Conservation (phyloP, 2,329 filamentous ascomycete genomes). For the Colletotrichum cuscutae region DNA sequence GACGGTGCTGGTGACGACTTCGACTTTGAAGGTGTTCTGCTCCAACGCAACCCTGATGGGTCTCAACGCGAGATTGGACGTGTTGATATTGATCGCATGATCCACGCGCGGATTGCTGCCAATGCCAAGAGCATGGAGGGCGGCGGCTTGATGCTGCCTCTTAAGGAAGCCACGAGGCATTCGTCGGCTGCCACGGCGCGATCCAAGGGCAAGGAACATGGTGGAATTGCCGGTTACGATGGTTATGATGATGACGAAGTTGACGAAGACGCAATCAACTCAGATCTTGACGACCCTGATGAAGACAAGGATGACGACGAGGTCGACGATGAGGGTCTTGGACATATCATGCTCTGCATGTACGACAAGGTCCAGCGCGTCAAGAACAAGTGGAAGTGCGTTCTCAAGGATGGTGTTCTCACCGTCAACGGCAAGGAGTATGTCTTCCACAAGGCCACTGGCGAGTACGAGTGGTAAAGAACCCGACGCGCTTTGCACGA, state of each 20-base stretch:
- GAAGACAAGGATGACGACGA: constrained; percentile 86
- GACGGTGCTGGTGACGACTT: constrained; percentile 76
- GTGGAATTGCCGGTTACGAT: constrained; percentile 65
- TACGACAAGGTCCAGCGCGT: constrained; percentile 99
- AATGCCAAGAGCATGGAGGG: constrained; percentile 78
- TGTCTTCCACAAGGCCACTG: constrained; percentile 96
- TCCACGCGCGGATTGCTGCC: constrained; percentile 75
- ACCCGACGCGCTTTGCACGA: too few relatives aligned
- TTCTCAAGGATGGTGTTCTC: constrained; percentile 94
- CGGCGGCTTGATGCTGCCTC: constrained; percentile 79
- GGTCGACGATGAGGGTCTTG: constrained; percentile 84
- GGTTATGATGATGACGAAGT: constrained; percentile 72
- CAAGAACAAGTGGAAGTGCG: constrained; percentile 99
- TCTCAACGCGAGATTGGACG: constrained; percentile 66
- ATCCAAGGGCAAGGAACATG: constrained; percentile 39
- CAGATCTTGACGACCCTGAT: constrained; percentile 94
- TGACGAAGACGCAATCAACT: constrained; percentile 98
- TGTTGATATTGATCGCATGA: constrained; percentile 73
- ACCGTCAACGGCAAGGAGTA: constrained; percentile 96
- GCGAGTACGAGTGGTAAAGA: constrained; percentile 94
- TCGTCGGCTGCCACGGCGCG: constrained; percentile 37
- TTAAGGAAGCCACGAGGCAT: constrained; percentile 64
- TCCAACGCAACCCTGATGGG: constrained; percentile 65
- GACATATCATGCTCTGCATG: constrained; percentile 97
- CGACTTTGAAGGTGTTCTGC: constrained; percentile 67